Conservation (phyloP, 108 stramenopile species). For the Ochromonas danica region DNA sequence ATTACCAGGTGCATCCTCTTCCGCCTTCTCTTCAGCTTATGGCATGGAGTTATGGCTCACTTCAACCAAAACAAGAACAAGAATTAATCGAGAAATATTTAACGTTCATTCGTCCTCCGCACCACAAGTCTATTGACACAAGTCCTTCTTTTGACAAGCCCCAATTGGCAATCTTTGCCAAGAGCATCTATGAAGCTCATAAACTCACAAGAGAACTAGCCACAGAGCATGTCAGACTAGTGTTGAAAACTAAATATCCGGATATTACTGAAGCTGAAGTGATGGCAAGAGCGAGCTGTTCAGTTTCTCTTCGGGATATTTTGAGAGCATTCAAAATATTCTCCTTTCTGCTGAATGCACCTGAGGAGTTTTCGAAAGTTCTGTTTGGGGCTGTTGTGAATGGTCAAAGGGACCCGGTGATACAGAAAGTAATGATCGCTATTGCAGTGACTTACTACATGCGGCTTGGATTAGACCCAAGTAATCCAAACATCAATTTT, state of each 20-base stretch:
- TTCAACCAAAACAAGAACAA: background rate
- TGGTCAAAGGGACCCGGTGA: background rate
- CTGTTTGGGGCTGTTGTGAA: background rate
- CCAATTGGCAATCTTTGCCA: background rate
- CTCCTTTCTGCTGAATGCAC: background rate
- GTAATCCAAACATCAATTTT: background rate
- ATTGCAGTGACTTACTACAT: conserved; percentile 9
- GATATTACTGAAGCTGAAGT: background rate
- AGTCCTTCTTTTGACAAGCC: background rate
- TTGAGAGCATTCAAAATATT: conserved; percentile 12
- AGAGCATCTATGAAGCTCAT: background rate
- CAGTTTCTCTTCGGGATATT: conserved; percentile 8
- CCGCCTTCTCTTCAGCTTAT: background rate
- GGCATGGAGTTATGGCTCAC: conserved; percentile 12
- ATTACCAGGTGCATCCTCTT: conserved; percentile 20
- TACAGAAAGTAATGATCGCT: background rate
- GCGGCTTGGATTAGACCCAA: background rate
- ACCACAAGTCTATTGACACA: background rate
- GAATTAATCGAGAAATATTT: conserved; percentile 3
- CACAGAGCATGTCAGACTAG: background rate
- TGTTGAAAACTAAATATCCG: background rate
- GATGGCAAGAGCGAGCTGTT: background rate
- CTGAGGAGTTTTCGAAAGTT: background rate
- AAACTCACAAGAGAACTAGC: background rate
- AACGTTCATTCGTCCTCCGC: no score